A percentile compares a stretch with the other conserved stretches of the same genome.
Conservation (phyloP, 768 basidiomycete species). For the Mrakia gelida region DNA sequence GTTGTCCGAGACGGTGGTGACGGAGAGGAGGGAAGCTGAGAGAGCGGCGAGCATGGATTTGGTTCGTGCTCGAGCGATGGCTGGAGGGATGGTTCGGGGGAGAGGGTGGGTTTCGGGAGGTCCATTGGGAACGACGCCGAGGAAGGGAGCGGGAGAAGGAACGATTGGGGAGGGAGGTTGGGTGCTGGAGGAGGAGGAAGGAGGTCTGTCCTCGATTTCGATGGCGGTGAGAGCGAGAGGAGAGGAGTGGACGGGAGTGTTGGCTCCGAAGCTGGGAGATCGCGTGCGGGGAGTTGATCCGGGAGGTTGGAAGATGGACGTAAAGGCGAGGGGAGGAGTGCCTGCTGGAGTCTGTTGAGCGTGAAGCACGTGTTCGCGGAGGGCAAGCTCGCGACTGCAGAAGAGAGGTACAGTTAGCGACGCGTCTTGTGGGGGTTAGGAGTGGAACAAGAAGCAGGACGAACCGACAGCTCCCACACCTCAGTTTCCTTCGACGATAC, state of each 20-base stretch:
- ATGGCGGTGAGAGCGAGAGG: not conserved
- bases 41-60: not conserved
- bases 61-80: conserved; percentile 1
- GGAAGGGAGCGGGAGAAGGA: not conserved
- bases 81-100: conserved; percentile 1
- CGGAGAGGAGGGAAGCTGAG: conserved; percentile 6
- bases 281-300: not conserved
- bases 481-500: conserved; percentile 13
- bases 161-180: not conserved
- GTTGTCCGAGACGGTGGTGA: not conserved
- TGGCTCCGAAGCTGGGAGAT: not conserved
- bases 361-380: conserved; percentile 70
- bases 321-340: not conserved
- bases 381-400: conserved; percentile 71
- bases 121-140: not conserved
- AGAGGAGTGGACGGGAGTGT: not conserved
- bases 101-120: not conserved
- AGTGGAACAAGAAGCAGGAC: not conserved
- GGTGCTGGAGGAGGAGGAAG: not conserved
- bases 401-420: not conserved
- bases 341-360: not conserved
- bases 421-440: too few species aligned
- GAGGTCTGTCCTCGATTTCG: not conserved
- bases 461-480: conserved; percentile 28
- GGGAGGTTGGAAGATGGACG: conserved; percentile 1